Base-by-base conservation (phyloP, 2,329 filamentous ascomycete genomes). In the Anisogramma anomala region DNA sequence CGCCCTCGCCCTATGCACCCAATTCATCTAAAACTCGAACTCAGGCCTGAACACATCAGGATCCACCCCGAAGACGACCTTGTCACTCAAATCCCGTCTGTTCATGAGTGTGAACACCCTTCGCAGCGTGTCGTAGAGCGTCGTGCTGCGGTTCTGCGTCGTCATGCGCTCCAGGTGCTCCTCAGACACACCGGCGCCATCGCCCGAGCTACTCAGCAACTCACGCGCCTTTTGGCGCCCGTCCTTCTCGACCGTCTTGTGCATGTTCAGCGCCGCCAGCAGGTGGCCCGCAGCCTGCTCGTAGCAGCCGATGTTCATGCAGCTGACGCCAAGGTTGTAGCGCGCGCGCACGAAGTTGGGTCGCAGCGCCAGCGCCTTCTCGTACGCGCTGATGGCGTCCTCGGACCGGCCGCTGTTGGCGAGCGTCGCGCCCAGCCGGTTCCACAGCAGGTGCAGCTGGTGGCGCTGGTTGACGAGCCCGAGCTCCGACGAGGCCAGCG, bases 81-180 rank as follows among this genome's bases (percentile, higher is more conserved):
- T 74, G 58, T 96, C 88, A 3, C 83, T 82, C 56, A 98, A 59
- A 62, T 98, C 91, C 42, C 86, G 69, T 43, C 91, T 68, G 2
- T 83, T 83, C 91, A 98, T 96, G 65, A 94, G 86, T 8, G 80
- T 88, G 62, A 98, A 96, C n/a, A 96, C 91, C 46, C 93, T 71
- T 48, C 89, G 69, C 48, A 98, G 66, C 10, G 93, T 98, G 60
- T 98, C 93, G 61, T 94, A 94, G 45, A 98, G 67, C 55, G 95
- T 98, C 36, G 88, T 95, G 67, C 86, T 94, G 58, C 93, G 80
- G 63, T 98, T 98, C 68, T 96, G 89, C 38, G 82, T 82, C 41
- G 93, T 82, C 79, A 94, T 87, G 46, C 82, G 74, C 56, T 94
- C 84, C 15, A 95, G 69, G 50, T 84, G 78, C 42, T 75, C 77